Evolutionary conservation across 2,329 filamentous ascomycete genomes (phyloP).

Genomic region (Hirsutella minnesotensis): DNA sequence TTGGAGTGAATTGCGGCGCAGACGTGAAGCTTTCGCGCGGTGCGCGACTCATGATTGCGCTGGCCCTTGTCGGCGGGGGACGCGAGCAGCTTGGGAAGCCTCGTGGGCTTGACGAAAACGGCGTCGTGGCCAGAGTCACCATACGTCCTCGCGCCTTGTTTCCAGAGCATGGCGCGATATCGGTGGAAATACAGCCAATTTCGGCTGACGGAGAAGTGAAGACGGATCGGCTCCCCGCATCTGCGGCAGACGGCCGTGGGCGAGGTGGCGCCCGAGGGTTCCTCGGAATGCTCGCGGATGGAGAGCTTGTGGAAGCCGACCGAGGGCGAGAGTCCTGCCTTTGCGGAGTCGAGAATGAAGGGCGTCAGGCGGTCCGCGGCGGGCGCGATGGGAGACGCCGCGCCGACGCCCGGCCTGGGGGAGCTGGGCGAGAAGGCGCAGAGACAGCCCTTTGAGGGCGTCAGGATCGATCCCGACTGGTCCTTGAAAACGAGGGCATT

Average conservation of each 20-base stretch:
- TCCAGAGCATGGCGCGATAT: constrained; percentile 12
- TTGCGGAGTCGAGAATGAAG: neutral
- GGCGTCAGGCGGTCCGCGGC: neutral
- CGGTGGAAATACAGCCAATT: constrained; percentile 12
- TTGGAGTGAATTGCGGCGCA: constrained; percentile 17
- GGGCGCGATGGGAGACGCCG: neutral
- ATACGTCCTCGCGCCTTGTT: constrained; percentile 7
- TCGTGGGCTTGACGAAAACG: constrained; percentile 14
- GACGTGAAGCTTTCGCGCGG: constrained; percentile 7
- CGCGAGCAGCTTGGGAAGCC: constrained; percentile 10
- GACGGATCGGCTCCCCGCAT: neutral
- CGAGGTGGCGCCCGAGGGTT: neutral
- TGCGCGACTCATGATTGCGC: too few relatives aligned
- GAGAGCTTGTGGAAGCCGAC: neutral
- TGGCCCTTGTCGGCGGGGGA: neutral
- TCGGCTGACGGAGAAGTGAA: neutral
- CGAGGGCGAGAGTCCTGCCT: neutral
- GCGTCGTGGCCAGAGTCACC: constrained; percentile 9
- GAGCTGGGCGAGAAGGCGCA: neutral
- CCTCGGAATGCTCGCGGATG: neutral
- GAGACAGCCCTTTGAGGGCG: neutral
- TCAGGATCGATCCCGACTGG: neutral
- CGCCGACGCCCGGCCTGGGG: neutral
- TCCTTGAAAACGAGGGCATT: neutral
- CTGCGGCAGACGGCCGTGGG: neutral